Evolutionary conservation across 2,329 filamentous ascomycete species (phyloP), one percentile per base, ranked within the genome.

Genomic region (Scleromitrula shiraiana): DNA sequence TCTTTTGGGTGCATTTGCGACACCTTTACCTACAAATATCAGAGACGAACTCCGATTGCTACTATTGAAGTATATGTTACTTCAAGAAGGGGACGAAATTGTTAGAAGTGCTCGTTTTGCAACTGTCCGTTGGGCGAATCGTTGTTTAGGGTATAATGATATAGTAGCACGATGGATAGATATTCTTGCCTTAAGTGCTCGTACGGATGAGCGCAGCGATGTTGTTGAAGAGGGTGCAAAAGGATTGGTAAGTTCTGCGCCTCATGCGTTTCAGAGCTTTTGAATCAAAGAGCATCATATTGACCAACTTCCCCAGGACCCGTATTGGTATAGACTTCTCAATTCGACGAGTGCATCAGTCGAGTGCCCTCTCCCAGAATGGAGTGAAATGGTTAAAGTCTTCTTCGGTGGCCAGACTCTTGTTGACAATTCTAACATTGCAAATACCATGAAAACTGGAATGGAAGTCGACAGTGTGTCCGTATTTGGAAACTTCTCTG

Each of bases 161-260:
- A 74, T 88, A 8, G 73, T 83, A 30, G 93, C 81, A 22, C 79
- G 93, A 41, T 96, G 88, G 87, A 85, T 96, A 39, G 81, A 96
- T 63, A 77, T 97, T 14, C 73, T 96, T 41, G 91, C 90, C 7
- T 71, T 93, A 7, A 80, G 78, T 14, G 82, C 82, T 10, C 74
- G 75, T 3, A 66, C 70, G 2, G 76, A 80, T 42, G 85, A 90
- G 62, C 78, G 85, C 38, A 84, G 82, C 51, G 91, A 97, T 62
- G 82, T 97, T 3, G 68, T 87, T 1, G 93, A 98, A 62, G 91
- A 97, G 68, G 93, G 89, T 2, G 82, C 80, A 52, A 90, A 88
- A 64, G 93, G 93, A 0, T 73, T 96, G 4, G 88, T 95, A 59
- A 78, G 78, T 10, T n/a, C n/a, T n/a, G n/a, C n/a, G n/a, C n/a